These are phyloP conservation scores for Isatis lusitanica DNA, from an alignment of 441 rosid species.

Conservation along the genomic window DNA sequence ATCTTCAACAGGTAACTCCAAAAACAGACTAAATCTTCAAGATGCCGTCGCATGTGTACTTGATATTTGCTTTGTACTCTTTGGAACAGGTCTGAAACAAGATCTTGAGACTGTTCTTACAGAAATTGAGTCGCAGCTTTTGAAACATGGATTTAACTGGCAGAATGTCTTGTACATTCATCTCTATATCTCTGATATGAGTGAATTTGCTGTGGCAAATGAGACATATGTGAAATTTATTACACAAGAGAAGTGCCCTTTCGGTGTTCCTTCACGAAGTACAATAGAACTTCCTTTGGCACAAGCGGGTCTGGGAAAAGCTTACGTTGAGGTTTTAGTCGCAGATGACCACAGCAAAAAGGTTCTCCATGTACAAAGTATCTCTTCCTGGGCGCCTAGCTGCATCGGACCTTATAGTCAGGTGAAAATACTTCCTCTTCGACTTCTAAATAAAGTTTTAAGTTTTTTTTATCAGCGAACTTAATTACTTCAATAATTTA, in stretches of 20 bases:
- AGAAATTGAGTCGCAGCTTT: slow-evolving; percentile 65
- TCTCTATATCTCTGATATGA: slow-evolving; percentile 85
- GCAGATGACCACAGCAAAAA: slow-evolving; percentile 69
- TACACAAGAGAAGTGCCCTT: slow-evolving; percentile 84
- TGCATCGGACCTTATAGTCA: slow-evolving; percentile 99
- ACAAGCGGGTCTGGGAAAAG: slow-evolving; percentile 74
- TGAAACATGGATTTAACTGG: slow-evolving; percentile 62
- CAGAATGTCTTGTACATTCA: slow-evolving; percentile 79
- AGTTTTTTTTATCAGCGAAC: neutral
- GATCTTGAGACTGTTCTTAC: slow-evolving; percentile 63
- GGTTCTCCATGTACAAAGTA: slow-evolving; percentile 95
- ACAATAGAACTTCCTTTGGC: slow-evolving; percentile 87
- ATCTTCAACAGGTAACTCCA: slow-evolving; percentile 57
- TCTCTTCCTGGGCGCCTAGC: slow-evolving; percentile 98
- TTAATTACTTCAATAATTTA: neutral
- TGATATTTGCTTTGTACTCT: slow-evolving; percentile 11
- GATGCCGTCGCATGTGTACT: neutral
- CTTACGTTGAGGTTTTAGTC: slow-evolving; percentile 78
- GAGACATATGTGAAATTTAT: slow-evolving; percentile 82
- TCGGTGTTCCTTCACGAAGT: slow-evolving; percentile 98
- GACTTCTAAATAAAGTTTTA: neutral
- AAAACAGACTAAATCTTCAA: neutral
- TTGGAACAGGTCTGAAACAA: slow-evolving; percentile 62
- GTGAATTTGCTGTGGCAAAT: slow-evolving; percentile 73
- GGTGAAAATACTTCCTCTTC: slow-evolving; percentile 40